phyloP scores from a whole-genome alignment of 768 basidiomycete genomes.

The Boletus bicolor region DNA sequence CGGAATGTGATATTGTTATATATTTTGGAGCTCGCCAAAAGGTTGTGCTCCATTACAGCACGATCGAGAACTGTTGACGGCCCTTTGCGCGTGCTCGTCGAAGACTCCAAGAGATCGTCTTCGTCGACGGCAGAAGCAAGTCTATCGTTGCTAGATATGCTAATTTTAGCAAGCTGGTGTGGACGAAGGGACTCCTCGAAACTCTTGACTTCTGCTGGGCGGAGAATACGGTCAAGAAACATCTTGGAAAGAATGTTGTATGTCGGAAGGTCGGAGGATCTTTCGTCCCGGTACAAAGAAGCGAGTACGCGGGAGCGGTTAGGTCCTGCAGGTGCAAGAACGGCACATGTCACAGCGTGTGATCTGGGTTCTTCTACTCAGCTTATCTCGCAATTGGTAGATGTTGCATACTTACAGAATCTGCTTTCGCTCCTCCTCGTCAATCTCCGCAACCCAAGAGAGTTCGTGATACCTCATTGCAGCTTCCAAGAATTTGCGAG shows the following conservation, averaged over 20 bases:
- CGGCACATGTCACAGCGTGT: slow-evolving; percentile 93
- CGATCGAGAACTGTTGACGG: slow-evolving; percentile 95
- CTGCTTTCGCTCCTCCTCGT: slow-evolving; percentile 87
- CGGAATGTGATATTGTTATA: slow-evolving; percentile 97
- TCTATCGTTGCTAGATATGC: slow-evolving; percentile 79
- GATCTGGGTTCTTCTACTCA: slow-evolving; percentile 43
- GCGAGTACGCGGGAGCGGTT: slow-evolving; percentile 92
- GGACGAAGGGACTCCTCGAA: slow-evolving; percentile 85
- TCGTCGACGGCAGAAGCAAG: slow-evolving; percentile 66
- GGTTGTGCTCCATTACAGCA: slow-evolving; percentile 98
- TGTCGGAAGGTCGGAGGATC: slow-evolving; percentile 72
- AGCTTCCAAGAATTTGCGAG: slow-evolving; percentile 91
- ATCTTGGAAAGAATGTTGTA: slow-evolving; percentile 94
- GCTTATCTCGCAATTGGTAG: neutral
- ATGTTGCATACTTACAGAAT: slow-evolving; percentile 66
- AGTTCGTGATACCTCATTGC: slow-evolving; percentile 93
- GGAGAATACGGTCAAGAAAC: slow-evolving; percentile 97
- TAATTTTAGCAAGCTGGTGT: slow-evolving; percentile 92
- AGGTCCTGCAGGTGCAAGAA: slow-evolving; percentile 95
- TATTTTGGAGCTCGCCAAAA: slow-evolving; percentile 93
- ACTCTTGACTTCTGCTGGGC: slow-evolving; percentile 81
- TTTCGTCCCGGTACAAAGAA: slow-evolving; percentile 91
- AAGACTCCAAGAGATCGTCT: slow-evolving; percentile 51
- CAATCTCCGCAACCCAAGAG: slow-evolving; percentile 86
- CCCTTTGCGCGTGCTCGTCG: slow-evolving; percentile 75